These are phyloP conservation scores for Saccharomyces jurei DNA, from an alignment of 805 yeast species.

Conservation along the genomic window DNA sequence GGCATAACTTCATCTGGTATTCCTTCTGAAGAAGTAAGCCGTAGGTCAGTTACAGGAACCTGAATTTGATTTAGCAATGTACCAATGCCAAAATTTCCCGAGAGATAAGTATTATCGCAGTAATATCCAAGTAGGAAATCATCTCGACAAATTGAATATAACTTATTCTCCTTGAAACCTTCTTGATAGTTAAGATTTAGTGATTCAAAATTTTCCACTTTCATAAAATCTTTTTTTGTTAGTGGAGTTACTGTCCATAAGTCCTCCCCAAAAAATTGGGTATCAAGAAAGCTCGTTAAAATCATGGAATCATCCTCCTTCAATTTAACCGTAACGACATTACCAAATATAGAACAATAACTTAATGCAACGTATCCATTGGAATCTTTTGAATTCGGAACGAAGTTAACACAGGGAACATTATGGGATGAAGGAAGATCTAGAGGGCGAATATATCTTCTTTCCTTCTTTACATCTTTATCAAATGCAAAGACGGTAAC, in stretches of 20 bases:
- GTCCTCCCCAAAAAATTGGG: slow-evolving; percentile 15
- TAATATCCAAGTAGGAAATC: slow-evolving; percentile 11
- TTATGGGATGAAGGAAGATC: slow-evolving; percentile 13
- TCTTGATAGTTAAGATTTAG: slow-evolving; percentile 18
- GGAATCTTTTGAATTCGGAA: slow-evolving; percentile 5
- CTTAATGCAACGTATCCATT: slow-evolving; percentile 10
- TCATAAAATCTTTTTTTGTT: slow-evolving; percentile 12
- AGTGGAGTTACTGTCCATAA: slow-evolving; percentile 16
- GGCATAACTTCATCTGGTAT: slow-evolving; percentile 1
- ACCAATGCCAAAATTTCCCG: slow-evolving; percentile 23
- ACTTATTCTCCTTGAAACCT: slow-evolving; percentile 10
- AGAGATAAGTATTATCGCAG: slow-evolving; percentile 10
- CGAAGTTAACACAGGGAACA: slow-evolving; percentile 15
- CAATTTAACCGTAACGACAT: slow-evolving; percentile 13
- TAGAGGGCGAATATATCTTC: background rate
- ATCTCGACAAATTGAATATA: slow-evolving; percentile 15
- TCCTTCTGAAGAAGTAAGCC: slow-evolving; percentile 8
- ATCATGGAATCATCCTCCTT: slow-evolving; percentile 2
- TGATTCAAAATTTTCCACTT: slow-evolving; percentile 16
- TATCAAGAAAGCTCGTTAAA: slow-evolving; percentile 6
- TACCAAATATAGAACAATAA: slow-evolving; percentile 17
- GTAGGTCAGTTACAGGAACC: slow-evolving; percentile 19
- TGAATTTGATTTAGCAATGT: slow-evolving; percentile 20
- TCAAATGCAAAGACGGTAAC: slow-evolving; percentile 12
- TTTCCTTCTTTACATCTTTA: background rate